phyloP scores from a whole-genome alignment of 345 rosid genomes.

The Linum lewisii region DNA sequence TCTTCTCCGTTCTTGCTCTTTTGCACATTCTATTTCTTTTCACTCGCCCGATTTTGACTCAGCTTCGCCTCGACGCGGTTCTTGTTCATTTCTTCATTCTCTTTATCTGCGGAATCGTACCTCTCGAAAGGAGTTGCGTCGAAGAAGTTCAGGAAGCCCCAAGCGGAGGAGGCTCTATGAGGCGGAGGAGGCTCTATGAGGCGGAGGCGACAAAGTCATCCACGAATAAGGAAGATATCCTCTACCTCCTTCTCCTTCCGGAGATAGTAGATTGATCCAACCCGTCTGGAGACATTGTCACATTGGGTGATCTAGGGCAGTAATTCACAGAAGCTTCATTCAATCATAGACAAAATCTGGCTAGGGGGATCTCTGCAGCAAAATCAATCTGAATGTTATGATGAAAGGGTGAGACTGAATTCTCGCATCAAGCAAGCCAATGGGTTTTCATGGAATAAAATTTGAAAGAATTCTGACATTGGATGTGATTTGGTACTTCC shows the following conservation, averaged over 20 bases:
- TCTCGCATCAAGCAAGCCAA: too few relatives aligned
- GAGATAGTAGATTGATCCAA: slow-evolving; percentile 27
- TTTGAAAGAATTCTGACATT: too few relatives aligned
- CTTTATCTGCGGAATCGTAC: slow-evolving; percentile 21
- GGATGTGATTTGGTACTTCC: too few relatives aligned
- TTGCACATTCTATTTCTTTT: background rate
- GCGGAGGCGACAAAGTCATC: slow-evolving; percentile 44
- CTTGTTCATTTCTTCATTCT: slow-evolving; percentile 12
- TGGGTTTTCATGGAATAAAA: too few relatives aligned
- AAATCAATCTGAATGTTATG: background rate
- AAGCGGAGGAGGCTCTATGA: slow-evolving; percentile 29
- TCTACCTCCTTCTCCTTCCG: too few relatives aligned
- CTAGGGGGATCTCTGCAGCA: background rate
- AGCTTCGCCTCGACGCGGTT: background rate
- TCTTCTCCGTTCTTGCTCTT: slow-evolving; percentile 9
- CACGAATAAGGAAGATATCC: background rate
- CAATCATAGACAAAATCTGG: background rate
- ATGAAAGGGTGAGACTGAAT: too few relatives aligned
- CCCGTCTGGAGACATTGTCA: slow-evolving; percentile 26
- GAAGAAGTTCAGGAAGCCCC: slow-evolving; percentile 67
- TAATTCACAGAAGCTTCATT: background rate
- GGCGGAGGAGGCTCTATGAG: too few relatives aligned
- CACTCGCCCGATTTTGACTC: too few relatives aligned
- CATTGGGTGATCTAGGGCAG: slow-evolving; percentile 11
- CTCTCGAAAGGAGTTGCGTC: slow-evolving; percentile 28